These are phyloP conservation scores for Aspergillus cavernicola DNA, from an alignment of 495 filamentous ascomycete genomes.

Conservation along the genomic window DNA sequence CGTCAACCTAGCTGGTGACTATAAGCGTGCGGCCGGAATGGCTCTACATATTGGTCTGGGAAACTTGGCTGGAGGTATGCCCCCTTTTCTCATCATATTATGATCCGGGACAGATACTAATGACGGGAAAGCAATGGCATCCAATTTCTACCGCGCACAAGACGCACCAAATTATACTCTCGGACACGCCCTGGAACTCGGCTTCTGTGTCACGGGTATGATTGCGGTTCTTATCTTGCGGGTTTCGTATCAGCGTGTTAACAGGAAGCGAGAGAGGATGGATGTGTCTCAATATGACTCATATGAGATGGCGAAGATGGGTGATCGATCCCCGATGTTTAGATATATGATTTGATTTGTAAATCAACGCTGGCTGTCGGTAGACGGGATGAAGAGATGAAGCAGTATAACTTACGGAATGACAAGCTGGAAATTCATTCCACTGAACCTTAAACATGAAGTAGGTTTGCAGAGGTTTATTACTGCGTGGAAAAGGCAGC, in stretches of 20 bases:
- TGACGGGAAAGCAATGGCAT: conserved; percentile 55
- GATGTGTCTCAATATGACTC: conserved; percentile 41
- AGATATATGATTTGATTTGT: conserved; percentile 53
- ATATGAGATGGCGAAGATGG: conserved; percentile 50
- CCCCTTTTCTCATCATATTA: not conserved
- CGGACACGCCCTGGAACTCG: conserved; percentile 67
- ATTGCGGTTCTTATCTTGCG: conserved; percentile 54
- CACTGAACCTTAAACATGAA: no score
- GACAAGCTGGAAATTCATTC: no score
- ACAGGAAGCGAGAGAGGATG: conserved; percentile 54
- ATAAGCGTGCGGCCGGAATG: conserved; percentile 70
- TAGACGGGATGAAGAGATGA: no score
- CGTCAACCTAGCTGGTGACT: conserved; percentile 67
- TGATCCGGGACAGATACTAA: not conserved
- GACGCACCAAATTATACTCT: conserved; percentile 64
- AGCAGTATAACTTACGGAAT: no score
- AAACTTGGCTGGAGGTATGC: conserved; percentile 58
- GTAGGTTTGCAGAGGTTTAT: no score
- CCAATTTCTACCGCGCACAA: conserved; percentile 68
- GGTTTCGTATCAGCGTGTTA: conserved; percentile 55
- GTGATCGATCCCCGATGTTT: conserved; percentile 63
- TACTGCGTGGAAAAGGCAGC: not conserved
- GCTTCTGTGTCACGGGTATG: conserved; percentile 60
- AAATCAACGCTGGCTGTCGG: no score
- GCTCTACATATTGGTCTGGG: conserved; percentile 73